Evolutionary conservation across 768 basidiomycete genomes (phyloP).

Genomic region (Plicaturopsis crispa): DNA sequence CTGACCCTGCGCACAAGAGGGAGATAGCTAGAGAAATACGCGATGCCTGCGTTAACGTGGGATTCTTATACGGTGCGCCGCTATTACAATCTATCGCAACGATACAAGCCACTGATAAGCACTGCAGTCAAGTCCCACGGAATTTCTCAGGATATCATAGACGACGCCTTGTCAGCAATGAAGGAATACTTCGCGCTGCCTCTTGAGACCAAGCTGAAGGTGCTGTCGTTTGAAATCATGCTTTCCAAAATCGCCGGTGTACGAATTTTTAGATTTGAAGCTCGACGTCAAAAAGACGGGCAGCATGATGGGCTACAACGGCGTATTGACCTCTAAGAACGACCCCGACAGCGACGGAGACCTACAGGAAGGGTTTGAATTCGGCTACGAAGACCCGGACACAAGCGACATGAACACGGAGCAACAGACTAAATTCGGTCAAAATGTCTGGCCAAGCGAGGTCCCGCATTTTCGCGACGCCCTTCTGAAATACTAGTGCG

Average conservation of each 20-base stretch:
- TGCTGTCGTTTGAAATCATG: slow-evolving; percentile 14
- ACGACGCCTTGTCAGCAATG: slow-evolving; percentile 35
- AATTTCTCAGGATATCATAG: slow-evolving; percentile 46
- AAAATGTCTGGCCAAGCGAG: slow-evolving; percentile 73
- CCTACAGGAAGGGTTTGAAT: slow-evolving; percentile 85
- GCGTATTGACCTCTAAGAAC: slow-evolving; percentile 65
- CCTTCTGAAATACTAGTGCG: slow-evolving; percentile 62
- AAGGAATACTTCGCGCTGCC: slow-evolving; percentile 65
- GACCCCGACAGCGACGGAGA: slow-evolving; percentile 77
- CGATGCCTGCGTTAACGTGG: slow-evolving; percentile 73
- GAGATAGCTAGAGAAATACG: slow-evolving; percentile 51
- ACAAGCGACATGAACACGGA: slow-evolving; percentile 18
- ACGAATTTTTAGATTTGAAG: slow-evolving; percentile 23
- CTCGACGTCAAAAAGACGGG: slow-evolving; percentile 58
- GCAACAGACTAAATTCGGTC: slow-evolving; percentile 57
- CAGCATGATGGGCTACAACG: slow-evolving; percentile 75
- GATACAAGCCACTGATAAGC: not conserved
- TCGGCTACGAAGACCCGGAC: slow-evolving; percentile 60
- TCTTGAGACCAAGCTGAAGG: slow-evolving; percentile 58
- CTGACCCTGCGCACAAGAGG: slow-evolving; percentile 21
- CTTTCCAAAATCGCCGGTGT: not conserved
- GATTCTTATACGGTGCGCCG: slow-evolving; percentile 72
- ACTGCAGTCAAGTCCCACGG: slow-evolving; percentile 75
- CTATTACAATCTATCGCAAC: not conserved
- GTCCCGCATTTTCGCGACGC: slow-evolving; percentile 52